Evolutionary conservation across 495 filamentous ascomycete species (phyloP).

Genomic region (Aspergillus mulundensis): DNA sequence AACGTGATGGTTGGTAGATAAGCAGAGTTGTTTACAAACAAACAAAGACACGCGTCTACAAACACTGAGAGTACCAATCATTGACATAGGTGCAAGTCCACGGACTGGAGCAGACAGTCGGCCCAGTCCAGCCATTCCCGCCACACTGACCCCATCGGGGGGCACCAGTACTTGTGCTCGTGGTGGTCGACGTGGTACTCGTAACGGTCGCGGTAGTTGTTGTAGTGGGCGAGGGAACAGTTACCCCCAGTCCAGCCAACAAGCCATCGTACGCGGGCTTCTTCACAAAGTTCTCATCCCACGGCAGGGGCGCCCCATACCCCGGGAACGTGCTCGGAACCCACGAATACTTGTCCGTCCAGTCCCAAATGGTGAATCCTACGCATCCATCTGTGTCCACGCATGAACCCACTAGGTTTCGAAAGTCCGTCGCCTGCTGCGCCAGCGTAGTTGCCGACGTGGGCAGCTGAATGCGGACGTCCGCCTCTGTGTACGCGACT

Average conservation of each 20-base stretch:
- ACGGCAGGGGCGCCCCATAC: slow-evolving; percentile 48
- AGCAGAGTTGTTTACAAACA: too few species aligned
- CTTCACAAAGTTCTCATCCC: slow-evolving; percentile 51
- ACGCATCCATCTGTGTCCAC: slow-evolving; percentile 54
- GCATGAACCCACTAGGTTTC: slow-evolving; percentile 55
- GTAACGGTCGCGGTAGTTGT: slow-evolving; percentile 16
- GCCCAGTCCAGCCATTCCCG: slow-evolving; percentile 42
- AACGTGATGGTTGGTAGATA: too few species aligned
- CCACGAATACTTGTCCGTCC: slow-evolving; percentile 60
- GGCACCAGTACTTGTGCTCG: slow-evolving; percentile 19
- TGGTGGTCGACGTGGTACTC: slow-evolving; percentile 11
- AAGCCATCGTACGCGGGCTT: slow-evolving; percentile 54
- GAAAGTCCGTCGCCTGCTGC: slow-evolving; percentile 58
- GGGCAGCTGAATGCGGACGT: slow-evolving; percentile 53
- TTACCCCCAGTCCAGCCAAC: slow-evolving; percentile 27
- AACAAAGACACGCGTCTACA: too few species aligned
- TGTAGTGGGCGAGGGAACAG: slow-evolving; percentile 24
- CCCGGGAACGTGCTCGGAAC: slow-evolving; percentile 52
- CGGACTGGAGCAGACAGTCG: slow-evolving; percentile 41
- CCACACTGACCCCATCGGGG: slow-evolving; percentile 48
- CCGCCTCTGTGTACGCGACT: slow-evolving; percentile 60
- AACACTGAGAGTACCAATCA: slow-evolving; percentile 44
- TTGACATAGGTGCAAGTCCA: slow-evolving; percentile 37
- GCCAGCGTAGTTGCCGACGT: slow-evolving; percentile 40
- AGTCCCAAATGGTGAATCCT: slow-evolving; percentile 66